These are phyloP conservation scores for Coprinellus micaceus DNA, from an alignment of 768 basidiomycete species.

Conservation along the genomic window DNA sequence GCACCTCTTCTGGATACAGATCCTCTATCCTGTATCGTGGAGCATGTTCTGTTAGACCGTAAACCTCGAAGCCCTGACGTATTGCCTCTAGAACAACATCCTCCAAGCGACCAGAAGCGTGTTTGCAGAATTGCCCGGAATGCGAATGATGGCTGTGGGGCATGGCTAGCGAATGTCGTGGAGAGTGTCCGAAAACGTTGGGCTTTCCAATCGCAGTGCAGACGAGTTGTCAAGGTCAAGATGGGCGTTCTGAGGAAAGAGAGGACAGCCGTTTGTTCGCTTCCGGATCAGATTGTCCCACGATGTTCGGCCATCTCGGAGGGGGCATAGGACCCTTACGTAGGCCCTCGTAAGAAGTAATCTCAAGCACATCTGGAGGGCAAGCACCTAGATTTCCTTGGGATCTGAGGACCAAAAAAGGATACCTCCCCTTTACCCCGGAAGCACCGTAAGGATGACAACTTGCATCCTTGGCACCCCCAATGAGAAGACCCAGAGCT, in stretches of 20 bases:
- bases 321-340: background rate
- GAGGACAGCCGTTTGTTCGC: background rate
- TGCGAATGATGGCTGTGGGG: conserved; percentile 86
- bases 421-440: no score
- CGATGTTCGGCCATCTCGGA: background rate
- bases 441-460: no score
- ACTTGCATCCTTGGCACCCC: no score
- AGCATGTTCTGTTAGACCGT: conserved; percentile 89
- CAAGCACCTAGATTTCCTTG: no score
- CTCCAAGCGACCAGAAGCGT: conserved; percentile 78
- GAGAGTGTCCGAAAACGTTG: background rate
- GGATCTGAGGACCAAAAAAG: no score
- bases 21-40: conserved; percentile 81
- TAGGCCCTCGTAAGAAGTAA: background rate
- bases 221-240: background rate
- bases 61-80: conserved; percentile 70
- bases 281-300: conserved; percentile 5
- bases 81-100: conserved; percentile 82
- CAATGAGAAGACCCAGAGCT: no score
- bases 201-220: background rate
- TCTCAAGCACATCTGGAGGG: no score
- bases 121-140: conserved; percentile 91
- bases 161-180: conserved; percentile 18
- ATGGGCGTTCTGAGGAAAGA: background rate
- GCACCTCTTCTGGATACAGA: conserved; percentile 95